A percentile compares a stretch with the other conserved stretches of the same genome.
Evolutionary conservation across 345 rosid species (phyloP).

Genomic region (Trapa incisa): DNA sequence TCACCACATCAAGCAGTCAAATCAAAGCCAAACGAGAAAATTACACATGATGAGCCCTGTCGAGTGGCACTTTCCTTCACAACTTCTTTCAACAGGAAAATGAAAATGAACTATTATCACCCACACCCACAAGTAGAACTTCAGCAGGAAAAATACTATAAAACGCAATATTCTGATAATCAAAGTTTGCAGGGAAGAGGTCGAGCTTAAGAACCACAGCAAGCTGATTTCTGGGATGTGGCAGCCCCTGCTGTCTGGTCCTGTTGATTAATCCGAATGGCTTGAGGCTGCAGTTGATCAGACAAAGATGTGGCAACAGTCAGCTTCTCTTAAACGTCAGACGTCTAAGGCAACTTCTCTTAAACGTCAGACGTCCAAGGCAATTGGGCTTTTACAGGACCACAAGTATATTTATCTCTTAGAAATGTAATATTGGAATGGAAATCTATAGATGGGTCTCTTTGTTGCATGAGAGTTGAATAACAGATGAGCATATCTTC

Average conservation of each 20-base stretch:
- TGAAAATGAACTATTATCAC: conserved; percentile 14
- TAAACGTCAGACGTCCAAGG: no score
- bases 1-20: not conserved
- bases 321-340: not conserved
- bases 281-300: conserved; percentile 36
- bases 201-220: conserved; percentile 39
- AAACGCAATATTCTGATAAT: conserved; percentile 6
- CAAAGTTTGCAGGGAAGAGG: not conserved
- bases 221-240: conserved; percentile 29
- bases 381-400: no score
- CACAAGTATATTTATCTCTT: no score
- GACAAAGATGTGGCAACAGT: not conserved
- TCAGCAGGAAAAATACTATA: conserved; percentile 9
- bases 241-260: conserved; percentile 21
- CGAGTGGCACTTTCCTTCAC: conserved; percentile 1
- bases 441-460: no score
- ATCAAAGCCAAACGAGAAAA: not conserved
- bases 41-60: not conserved
- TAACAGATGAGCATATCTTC: no score
- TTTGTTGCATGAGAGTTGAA: no score
- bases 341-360: not conserved
- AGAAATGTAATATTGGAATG: no score
- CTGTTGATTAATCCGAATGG: conserved; percentile 40
- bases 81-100: not conserved
- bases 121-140: conserved; percentile 24